Conservation (phyloP, 1,284 basidiomycete genomes). For the Psilocybe mexicana region DNA sequence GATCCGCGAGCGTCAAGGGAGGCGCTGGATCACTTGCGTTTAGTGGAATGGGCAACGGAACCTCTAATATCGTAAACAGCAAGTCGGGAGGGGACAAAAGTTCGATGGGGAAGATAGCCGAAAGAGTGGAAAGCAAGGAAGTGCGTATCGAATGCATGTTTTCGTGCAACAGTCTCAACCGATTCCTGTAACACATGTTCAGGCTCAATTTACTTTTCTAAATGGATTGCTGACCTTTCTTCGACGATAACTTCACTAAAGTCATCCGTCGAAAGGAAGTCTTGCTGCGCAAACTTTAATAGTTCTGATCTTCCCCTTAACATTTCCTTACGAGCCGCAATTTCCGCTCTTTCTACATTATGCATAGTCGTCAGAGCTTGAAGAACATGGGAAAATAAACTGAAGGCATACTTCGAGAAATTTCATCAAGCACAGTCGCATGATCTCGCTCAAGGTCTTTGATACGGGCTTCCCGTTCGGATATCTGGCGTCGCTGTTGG, state of each 20-base stretch:
- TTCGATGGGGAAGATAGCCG: constrained; percentile 86
- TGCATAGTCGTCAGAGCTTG: constrained; percentile 23
- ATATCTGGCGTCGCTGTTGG: constrained; percentile 59
- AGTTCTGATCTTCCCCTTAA: constrained; percentile 49
- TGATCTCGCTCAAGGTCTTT: constrained; percentile 45
- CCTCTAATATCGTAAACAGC: constrained; percentile 80
- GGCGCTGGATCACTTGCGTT: constrained; percentile 80
- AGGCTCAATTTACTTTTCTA: constrained; percentile 3
- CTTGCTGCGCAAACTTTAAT: constrained; percentile 45
- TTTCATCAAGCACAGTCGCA: constrained; percentile 40
- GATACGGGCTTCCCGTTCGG: constrained; percentile 56
- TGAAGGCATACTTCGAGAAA: constrained; percentile 42
- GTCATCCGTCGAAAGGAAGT: constrained; percentile 29
- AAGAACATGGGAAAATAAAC: background rate
- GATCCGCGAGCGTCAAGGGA: constrained; percentile 66
- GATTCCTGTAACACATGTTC: constrained; percentile 38
- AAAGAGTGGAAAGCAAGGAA: constrained; percentile 73
- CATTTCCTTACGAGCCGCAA: constrained; percentile 43
- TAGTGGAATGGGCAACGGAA: constrained; percentile 84
- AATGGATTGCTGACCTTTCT: constrained; percentile 38
- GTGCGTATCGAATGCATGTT: constrained; percentile 61
- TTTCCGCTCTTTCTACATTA: constrained; percentile 46
- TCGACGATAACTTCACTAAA: constrained; percentile 39
- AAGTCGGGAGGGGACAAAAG: constrained; percentile 79
- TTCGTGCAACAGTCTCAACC: constrained; percentile 45